These are phyloP conservation scores for Penicillium sp. DNA, from an alignment of 2,329 filamentous ascomycete genomes.

Conservation along the genomic window DNA sequence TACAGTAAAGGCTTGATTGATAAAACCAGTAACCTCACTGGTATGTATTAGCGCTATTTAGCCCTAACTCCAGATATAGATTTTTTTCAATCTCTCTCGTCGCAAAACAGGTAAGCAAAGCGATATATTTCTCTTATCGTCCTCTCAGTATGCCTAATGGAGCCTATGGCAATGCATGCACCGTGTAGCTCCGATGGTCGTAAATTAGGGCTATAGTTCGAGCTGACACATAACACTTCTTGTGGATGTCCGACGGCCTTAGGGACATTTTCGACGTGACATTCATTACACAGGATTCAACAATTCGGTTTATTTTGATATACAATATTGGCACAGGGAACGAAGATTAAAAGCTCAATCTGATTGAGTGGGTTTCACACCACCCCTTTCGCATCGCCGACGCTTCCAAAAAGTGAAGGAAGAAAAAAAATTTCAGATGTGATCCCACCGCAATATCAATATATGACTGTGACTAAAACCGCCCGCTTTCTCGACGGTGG, in stretches of 20 bases:
- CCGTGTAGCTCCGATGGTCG: not conserved
- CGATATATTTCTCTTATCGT: not conserved
- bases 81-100: not conserved
- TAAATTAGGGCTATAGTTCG: not conserved
- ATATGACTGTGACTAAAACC: not conserved
- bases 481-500: slow-evolving; percentile 10
- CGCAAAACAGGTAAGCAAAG: not conserved
- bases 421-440: not conserved
- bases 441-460: not conserved
- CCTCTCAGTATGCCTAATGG: not conserved
- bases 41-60: not conserved
- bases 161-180: not conserved
- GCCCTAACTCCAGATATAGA: not conserved
- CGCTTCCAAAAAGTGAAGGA: not conserved
- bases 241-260: not conserved
- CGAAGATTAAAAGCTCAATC: not conserved
- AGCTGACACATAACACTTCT: not conserved
- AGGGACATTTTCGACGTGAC: not conserved
- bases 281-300: not conserved
- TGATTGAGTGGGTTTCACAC: not conserved
- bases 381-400: not conserved
- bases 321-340: not conserved
- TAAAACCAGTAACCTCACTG: not conserved
- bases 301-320: not conserved
- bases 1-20: not conserved